These are phyloP conservation scores for Clathrospora elynae DNA, from an alignment of 2,329 filamentous ascomycete genomes.

Conservation along the genomic window DNA sequence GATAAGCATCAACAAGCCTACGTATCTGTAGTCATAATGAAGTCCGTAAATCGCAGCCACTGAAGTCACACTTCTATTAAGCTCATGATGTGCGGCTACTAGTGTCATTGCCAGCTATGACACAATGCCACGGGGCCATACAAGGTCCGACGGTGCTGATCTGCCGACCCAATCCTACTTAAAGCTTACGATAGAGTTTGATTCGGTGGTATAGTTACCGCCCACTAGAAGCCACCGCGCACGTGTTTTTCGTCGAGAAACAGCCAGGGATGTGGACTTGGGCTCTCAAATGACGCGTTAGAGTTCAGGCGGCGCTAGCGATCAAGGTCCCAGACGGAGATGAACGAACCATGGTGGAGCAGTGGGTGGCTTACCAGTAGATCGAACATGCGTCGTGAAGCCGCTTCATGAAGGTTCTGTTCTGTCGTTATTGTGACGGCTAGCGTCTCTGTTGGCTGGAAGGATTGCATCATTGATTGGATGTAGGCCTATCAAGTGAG, in stretches of 20 bases:
- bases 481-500: neutral
- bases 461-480: conserved; percentile 1
- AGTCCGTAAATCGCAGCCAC: too few relatives aligned
- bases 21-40: too few relatives aligned
- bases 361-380: conserved; percentile 10
- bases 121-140: conserved; percentile 6
- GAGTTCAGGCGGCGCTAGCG: conserved; percentile 9
- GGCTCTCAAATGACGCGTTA: conserved; percentile 9
- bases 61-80: conserved; percentile 8
- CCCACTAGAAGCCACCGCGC: conserved; percentile 8
- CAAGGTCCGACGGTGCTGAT: conserved; percentile 15
- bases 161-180: conserved; percentile 11
- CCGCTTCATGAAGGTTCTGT: conserved; percentile 10
- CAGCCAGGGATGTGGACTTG: neutral
- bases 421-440: conserved; percentile 6
- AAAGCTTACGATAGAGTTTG: conserved; percentile 9
- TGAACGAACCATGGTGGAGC: conserved; percentile 14
- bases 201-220: conserved; percentile 14
- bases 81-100: conserved; percentile 7
- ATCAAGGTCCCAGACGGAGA: conserved; percentile 4
- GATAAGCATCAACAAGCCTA: too few relatives aligned
- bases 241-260: conserved; percentile 9
- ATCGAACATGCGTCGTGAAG: conserved; percentile 7
- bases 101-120: conserved; percentile 10
- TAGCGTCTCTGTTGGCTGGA: conserved; percentile 6